Conservation (phyloP, 768 basidiomycete genomes). For the Myochromella boudieri region DNA sequence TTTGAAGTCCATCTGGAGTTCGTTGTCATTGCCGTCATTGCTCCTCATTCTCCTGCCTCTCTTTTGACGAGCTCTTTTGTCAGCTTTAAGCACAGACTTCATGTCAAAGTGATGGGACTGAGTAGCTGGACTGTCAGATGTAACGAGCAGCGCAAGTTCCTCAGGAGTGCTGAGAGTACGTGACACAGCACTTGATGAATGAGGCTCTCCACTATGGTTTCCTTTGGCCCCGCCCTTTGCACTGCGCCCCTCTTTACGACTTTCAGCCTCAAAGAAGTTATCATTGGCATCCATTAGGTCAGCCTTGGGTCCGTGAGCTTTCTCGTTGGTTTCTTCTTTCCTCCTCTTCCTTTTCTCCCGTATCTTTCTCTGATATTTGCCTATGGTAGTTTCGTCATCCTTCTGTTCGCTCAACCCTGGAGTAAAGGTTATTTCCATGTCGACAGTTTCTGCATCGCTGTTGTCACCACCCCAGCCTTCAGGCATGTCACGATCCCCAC, state of each 20-base stretch:
- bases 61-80: conserved; percentile 60
- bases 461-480: conserved; percentile 77
- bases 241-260: conserved; percentile 21
- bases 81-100: conserved; percentile 83
- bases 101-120: conserved; percentile 86
- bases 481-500: conserved; percentile 65
- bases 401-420: conserved; percentile 70
- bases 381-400: conserved; percentile 76
- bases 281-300: conserved; percentile 39
- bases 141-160: conserved; percentile 63
- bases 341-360: conserved; percentile 83
- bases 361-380: conserved; percentile 87
- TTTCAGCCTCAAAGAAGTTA: conserved; percentile 74
- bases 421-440: conserved; percentile 95
- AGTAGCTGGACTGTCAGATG: conserved; percentile 50
- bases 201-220: conserved; percentile 17
- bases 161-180: conserved; percentile 53
- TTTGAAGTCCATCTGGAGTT: conserved; percentile 77
- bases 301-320: conserved; percentile 20
- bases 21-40: conserved; percentile 49
- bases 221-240: conserved; percentile 3
- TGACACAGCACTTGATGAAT: conserved; percentile 15
- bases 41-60: conserved; percentile 43
- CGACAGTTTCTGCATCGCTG: conserved; percentile 52
- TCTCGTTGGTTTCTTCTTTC: conserved; percentile 63